phyloP scores from a whole-genome alignment of 2,329 filamentous ascomycete species.

The Penicillium sp. region DNA sequence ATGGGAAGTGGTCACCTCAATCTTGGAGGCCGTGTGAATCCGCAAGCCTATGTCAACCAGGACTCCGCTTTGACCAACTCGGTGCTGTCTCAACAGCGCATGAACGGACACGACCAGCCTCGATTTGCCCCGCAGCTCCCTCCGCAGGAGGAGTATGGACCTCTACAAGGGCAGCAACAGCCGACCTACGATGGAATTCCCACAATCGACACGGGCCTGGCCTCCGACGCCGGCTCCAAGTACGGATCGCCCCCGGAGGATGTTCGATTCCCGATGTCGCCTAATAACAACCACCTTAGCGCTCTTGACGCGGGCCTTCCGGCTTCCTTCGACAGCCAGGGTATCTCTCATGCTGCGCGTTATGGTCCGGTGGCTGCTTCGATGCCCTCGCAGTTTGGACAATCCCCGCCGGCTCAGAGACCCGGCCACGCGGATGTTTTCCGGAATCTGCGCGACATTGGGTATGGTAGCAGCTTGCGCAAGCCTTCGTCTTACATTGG shows the following conservation, averaged over 20 bases:
- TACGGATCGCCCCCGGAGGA: slow-evolving; percentile 84
- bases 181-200: slow-evolving; percentile 50
- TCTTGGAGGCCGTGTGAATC: slow-evolving; percentile 64
- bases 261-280: slow-evolving; percentile 74
- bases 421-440: slow-evolving; percentile 61
- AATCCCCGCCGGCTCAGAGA: slow-evolving; percentile 69
- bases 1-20: slow-evolving; percentile 58
- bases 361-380: slow-evolving; percentile 90
- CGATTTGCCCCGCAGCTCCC: slow-evolving; percentile 42
- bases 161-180: slow-evolving; percentile 44
- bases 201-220: slow-evolving; percentile 57
- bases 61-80: slow-evolving; percentile 72
- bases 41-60: slow-evolving; percentile 59
- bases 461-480: slow-evolving; percentile 67
- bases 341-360: slow-evolving; percentile 83
- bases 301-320: slow-evolving; percentile 89
- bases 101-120: slow-evolving; percentile 46
- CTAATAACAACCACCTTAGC: slow-evolving; percentile 69
- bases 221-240: slow-evolving; percentile 56
- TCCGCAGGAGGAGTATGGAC: slow-evolving; percentile 43
- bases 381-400: slow-evolving; percentile 83
- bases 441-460: slow-evolving; percentile 62
- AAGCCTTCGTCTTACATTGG: slow-evolving; percentile 51
- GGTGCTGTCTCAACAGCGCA: slow-evolving; percentile 61
- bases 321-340: slow-evolving; percentile 93